Evolutionary conservation across 805 yeast species (phyloP).

Genomic region (Saccharomycopsis sp.): DNA sequence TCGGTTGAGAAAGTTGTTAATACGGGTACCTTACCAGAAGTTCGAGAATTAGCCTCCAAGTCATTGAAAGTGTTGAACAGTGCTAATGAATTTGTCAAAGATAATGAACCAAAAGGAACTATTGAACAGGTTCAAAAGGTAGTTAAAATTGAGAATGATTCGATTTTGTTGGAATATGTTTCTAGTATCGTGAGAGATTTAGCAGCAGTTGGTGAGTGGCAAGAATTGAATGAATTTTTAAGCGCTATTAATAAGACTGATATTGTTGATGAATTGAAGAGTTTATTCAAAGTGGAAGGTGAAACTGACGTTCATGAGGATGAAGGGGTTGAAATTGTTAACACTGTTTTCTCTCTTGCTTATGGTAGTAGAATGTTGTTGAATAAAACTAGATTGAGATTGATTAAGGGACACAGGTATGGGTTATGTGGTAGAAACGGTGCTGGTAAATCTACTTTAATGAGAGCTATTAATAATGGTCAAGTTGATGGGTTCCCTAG

Average conservation of each 20-base stretch:
- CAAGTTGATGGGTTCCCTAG: slow-evolving; percentile 97
- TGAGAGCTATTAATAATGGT: slow-evolving; percentile 95
- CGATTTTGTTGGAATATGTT: slow-evolving; percentile 41
- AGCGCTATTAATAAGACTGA: slow-evolving; percentile 26
- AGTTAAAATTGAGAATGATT: slow-evolving; percentile 27
- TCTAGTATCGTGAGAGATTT: slow-evolving; percentile 48
- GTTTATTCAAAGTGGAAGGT: slow-evolving; percentile 45
- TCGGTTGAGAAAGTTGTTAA: slow-evolving; percentile 83
- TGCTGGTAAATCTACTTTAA: slow-evolving; percentile 95
- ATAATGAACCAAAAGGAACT: slow-evolving; percentile 68
- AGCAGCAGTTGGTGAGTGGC: slow-evolving; percentile 71
- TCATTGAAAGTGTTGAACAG: slow-evolving; percentile 77
- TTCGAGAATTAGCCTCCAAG: slow-evolving; percentile 84
- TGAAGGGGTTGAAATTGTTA: slow-evolving; percentile 87
- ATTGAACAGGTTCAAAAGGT: slow-evolving; percentile 45
- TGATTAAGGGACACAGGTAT: slow-evolving; percentile 91
- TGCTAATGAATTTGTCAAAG: slow-evolving; percentile 53
- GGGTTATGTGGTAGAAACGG: slow-evolving; percentile 98
- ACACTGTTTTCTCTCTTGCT: slow-evolving; percentile 91
- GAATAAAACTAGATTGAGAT: slow-evolving; percentile 83
- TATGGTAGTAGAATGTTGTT: slow-evolving; percentile 96
- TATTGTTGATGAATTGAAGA: slow-evolving; percentile 35
- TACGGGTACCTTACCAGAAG: slow-evolving; percentile 93
- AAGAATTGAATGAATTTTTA: slow-evolving; percentile 49
- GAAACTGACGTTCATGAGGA: slow-evolving; percentile 54